Conservation (phyloP, 345 rosid genomes). For the Dimocarpus longan region DNA sequence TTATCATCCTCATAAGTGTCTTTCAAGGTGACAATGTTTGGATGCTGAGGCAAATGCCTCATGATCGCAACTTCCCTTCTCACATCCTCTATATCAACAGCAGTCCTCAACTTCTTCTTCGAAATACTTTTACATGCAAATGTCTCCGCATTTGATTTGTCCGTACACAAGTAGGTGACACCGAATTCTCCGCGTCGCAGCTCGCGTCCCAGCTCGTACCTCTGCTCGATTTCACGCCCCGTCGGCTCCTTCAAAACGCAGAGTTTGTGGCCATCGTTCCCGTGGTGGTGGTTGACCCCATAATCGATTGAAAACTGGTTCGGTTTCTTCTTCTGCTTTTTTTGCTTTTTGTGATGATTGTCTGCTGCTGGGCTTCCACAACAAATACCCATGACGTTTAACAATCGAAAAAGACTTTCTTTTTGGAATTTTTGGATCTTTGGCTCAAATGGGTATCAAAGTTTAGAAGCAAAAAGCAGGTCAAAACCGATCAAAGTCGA, state of each 20-base stretch:
- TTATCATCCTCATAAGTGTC: slow-evolving; percentile 86
- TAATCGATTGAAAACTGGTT: slow-evolving; percentile 74
- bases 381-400: slow-evolving; percentile 79
- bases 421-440: background rate
- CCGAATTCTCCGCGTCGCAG: slow-evolving; percentile 99
- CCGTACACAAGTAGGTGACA: slow-evolving; percentile 80
- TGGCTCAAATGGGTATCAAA: slow-evolving; percentile 18
- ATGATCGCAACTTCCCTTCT: slow-evolving; percentile 97
- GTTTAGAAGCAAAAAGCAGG: slow-evolving; percentile 5
- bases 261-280: slow-evolving; percentile 47
- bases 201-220: slow-evolving; percentile 82
- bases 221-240: slow-evolving; percentile 65
- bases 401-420: background rate
- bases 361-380: slow-evolving; percentile 54
- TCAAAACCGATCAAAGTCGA: slow-evolving; percentile 11
- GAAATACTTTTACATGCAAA: slow-evolving; percentile 90
- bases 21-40: slow-evolving; percentile 73
- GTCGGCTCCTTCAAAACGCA: slow-evolving; percentile 73
- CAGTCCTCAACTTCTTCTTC: slow-evolving; percentile 94
- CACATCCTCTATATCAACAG: slow-evolving; percentile 92
- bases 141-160: slow-evolving; percentile 49
- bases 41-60: slow-evolving; percentile 84
- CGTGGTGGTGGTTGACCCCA: slow-evolving; percentile 37
- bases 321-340: slow-evolving; percentile 46
- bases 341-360: slow-evolving; percentile 40